Conservation (phyloP, 106 monocot genomes). For the Ottelia alismoides region DNA sequence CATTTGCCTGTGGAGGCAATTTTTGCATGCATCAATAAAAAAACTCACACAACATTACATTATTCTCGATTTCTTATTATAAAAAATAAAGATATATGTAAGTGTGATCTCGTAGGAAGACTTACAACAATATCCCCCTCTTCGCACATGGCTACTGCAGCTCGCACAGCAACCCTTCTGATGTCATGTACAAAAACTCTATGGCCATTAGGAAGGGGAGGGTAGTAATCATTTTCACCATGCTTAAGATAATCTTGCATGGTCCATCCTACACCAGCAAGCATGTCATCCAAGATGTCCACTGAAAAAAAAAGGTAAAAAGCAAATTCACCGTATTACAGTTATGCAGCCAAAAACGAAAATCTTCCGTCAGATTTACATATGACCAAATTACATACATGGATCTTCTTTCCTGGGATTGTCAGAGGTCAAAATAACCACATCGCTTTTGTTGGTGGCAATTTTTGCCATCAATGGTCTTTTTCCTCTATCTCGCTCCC, state of each 20-base stretch:
- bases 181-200: conserved; percentile 93
- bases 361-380: no score
- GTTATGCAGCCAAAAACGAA: no score
- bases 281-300: conserved; percentile 98
- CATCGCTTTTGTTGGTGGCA: conserved; percentile 93
- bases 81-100: no score
- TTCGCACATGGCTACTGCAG: conserved; percentile 97
- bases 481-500: conserved; percentile 85
- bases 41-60: no score
- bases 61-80: no score
- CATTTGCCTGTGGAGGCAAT: no score
- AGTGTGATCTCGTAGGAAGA: no score
- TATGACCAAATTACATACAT: conserved; percentile 57
- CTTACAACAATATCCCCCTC: conserved; percentile 95
- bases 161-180: conserved; percentile 80
- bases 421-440: conserved; percentile 86
- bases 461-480: conserved; percentile 88
- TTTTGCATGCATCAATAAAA: no score
- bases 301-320: conserved; percentile 29
- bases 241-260: conserved; percentile 90
- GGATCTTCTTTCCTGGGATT: conserved; percentile 92
- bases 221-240: conserved; percentile 91
- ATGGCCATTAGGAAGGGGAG: conserved; percentile 81
- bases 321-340: no score
- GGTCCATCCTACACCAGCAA: conserved; percentile 80